Base-by-base conservation (phyloP, 768 basidiomycete genomes). In the Russula sp. region DNA sequence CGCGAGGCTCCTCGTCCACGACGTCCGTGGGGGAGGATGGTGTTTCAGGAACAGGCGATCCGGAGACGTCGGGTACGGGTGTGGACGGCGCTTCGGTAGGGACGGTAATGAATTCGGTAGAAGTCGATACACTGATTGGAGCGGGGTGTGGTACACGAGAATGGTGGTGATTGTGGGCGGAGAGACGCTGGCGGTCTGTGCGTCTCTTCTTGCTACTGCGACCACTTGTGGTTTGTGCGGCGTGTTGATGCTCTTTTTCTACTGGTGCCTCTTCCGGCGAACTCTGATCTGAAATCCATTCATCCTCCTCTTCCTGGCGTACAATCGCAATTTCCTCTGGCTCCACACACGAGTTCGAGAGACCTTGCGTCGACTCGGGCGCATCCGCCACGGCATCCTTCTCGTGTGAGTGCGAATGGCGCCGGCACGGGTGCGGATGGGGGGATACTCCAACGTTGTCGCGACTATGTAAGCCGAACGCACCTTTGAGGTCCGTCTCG, bases 261-360 rank as follows among this genome's bases (percentile, higher is more conserved):
- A 22, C 27, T 6, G 20, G 27, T 11, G 64, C 54, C 2, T 62
- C 57, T 32, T 68, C 66, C 27, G 67, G 71, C 27, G 71, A 70
- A 60, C 78, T 80, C 27, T 70, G 74, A 53, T 89, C 88, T 6
- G 86, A 88, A 18, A 79, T 78, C 86, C 85, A 88, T 2, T 78
- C 84, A 63, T 82, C 87, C 0, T 83, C 82, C 2, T 80, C 82
- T 4, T 80, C 77, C 7, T 73, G 72, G 34, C 57, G 55, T 40
- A 64, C 71, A 32, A 39, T 49, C 9, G 62, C 62, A 42, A 58
- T 59, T 60, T 71, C 68, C 4, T 66, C 34, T 11, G 18, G 55
- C 9, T 69, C 65, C 22, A 9, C 14, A 5, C 34, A 45, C 10
- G 10, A 40, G 6, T 58, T 40, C 10, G 14, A 32, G 2, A 32